Base-by-base conservation (phyloP, 441 rosid species). In the Populus tomentosa region DNA sequence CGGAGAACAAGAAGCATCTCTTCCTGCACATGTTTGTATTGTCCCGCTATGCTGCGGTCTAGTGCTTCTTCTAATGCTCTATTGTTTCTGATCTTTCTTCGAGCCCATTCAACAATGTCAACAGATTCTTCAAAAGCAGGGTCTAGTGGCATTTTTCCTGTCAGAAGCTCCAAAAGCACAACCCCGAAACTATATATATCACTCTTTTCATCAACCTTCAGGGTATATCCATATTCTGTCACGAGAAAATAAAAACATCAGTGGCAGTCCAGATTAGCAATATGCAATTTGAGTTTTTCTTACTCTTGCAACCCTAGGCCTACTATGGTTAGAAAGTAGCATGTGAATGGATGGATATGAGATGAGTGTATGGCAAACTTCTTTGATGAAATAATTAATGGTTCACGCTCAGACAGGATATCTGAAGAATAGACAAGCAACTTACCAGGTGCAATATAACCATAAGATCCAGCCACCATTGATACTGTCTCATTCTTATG, bases 371-470 rank as follows among this genome's bases (percentile, higher is more conserved):
- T 3, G 4, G 5, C 24, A 59, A 59, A 0, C 26, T 61, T n/a
- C 64, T n/a, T 59, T n/a, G 13, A n/a, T 59, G 64, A 59, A 59
- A 9, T 59, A 59, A 8, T 59, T 21, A 8, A 8, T 61, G 64
- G 26, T 21, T 59, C 63, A 59, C n/a, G 62, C 62, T 6, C 23
- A 18, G 63, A 59, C 63, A 59, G 8, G 8, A 0, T 59, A 1
- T 59, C 63, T 59, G 24, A 59, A n/a, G 5, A 21, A 61, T 0
- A 61, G 13, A 61, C 64, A 21, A 61, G 26, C 24, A 61, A 77
- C 73, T n/a, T 86, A 94, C 99, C 97, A 78, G 98, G 99, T 42
- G 98, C 99, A 3, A 96, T 96, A 84, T 96, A 96, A 64, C 99
- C 99, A 40, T 96, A 96, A 67, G 99, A 96, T 26, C 99, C 99